These are phyloP conservation scores for Huntiella abstrusa DNA, from an alignment of 2,329 filamentous ascomycete species.

Conservation along the genomic window DNA sequence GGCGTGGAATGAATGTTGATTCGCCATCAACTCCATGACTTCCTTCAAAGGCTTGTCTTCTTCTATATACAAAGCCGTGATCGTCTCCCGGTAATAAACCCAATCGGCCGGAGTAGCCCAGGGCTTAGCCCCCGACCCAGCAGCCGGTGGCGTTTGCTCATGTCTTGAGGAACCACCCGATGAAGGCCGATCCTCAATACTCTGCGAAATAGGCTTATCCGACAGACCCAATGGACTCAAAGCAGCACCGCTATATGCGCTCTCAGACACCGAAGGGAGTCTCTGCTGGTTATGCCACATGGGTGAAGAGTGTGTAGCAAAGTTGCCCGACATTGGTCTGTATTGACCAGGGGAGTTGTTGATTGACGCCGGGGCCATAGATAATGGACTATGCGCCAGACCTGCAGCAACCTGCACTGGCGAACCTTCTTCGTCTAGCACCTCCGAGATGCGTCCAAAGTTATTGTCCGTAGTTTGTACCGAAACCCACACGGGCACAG, in stretches of 20 bases:
- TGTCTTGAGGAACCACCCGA: slow-evolving; percentile 8
- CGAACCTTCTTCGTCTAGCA: slow-evolving; percentile 6
- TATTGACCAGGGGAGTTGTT: slow-evolving; percentile 10
- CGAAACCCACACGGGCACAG: slow-evolving; percentile 10
- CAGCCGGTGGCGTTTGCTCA: background rate
- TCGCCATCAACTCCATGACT: slow-evolving; percentile 11
- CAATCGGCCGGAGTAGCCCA: slow-evolving; percentile 11
- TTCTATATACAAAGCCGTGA: slow-evolving; percentile 10
- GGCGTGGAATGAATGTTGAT: slow-evolving; percentile 8
- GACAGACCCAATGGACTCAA: background rate
- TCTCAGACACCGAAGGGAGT: slow-evolving; percentile 5
- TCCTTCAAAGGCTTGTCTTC: slow-evolving; percentile 11
- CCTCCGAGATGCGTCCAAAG: slow-evolving; percentile 9
- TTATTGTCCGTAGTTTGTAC: slow-evolving; percentile 7
- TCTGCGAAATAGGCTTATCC: slow-evolving; percentile 6
- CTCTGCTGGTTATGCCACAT: slow-evolving; percentile 7
- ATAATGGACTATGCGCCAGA: slow-evolving; percentile 8
- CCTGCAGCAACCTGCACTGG: background rate
- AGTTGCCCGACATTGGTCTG: slow-evolving; percentile 1
- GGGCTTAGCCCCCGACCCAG: slow-evolving; percentile 4
- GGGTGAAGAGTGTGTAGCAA: slow-evolving; percentile 3
- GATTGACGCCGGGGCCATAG: slow-evolving; percentile 5
- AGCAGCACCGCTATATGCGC: background rate
- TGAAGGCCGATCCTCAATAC: slow-evolving; percentile 9
- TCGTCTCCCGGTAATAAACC: slow-evolving; percentile 7